Base-by-base conservation (phyloP, 2,329 filamentous ascomycete genomes). In the Tolypocladium nubicola region DNA sequence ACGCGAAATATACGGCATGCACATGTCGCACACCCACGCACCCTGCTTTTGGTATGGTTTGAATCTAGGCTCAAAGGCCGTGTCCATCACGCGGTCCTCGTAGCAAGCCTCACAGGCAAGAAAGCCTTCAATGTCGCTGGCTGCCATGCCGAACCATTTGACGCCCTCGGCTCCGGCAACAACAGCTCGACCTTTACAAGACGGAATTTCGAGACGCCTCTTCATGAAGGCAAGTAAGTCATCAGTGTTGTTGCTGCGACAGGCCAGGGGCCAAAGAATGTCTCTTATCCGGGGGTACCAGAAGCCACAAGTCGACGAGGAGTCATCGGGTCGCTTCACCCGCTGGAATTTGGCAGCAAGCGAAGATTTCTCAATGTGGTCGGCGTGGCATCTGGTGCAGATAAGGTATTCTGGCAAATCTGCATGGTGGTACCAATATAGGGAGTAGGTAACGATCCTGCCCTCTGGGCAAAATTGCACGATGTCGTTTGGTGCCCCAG, bases 301-400 rank as follows among this genome's bases (percentile, higher is more conserved):
- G 57, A 70, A 70, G 39, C 61, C 59, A 58, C 57, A 71, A 53
- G 53, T 67, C 50, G 66, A 76, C 62, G 41, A 65, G 53, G 62
- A 69, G 63, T 49, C 66, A 37, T 55, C 69, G 56, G 56, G 64
- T 38, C 56, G 66, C 52, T 59, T 61, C 0, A 66, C 58, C 4
- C 62, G 60, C 35, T 61, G 57, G 40, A 78, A 77, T 0, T 65
- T 56, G 0, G 54, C 21, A 0, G 65, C 63, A 4, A 76, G 66
- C 0, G 45, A 50, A 0, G 71, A 74, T 0, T 56, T 26, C 26
- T 66, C 58, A 14, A 78, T 69, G 57, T 74, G 56, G 37, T 74
- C 71, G 7, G 68, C 66, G 39, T 75, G 71, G 60, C 76, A 79
- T 26, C 67, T 63, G 1, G 73, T 74, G 60, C 76, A 79, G 39